Percentiles rank a stretch among this genome's conserved stretches.
Evolutionary conservation across 2,329 filamentous ascomycete species (phyloP).

Genomic region (Aureobasidium melanogenum): DNA sequence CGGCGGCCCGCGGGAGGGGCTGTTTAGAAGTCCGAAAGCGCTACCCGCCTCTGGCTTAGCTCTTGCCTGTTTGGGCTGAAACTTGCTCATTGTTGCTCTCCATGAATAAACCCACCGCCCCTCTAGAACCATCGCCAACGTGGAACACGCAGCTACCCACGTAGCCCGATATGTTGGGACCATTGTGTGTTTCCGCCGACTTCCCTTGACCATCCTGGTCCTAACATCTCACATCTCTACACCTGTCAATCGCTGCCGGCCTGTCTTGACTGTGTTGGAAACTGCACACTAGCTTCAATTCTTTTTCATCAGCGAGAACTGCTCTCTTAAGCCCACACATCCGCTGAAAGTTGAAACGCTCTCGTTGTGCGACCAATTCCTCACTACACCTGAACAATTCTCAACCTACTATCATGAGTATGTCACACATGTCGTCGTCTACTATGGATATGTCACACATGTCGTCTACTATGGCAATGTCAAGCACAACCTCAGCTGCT

Average conservation of each 20-base stretch:
- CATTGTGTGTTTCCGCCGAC: not conserved
- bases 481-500: slow-evolving; percentile 3
- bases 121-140: not conserved
- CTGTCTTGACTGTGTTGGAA: not conserved
- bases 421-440: slow-evolving; percentile 5
- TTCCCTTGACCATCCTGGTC: not conserved
- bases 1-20: not conserved
- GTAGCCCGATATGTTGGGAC: not conserved
- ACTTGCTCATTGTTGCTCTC: not conserved
- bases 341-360: not conserved
- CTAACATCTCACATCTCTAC: not conserved
- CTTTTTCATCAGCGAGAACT: not conserved
- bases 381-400: not conserved
- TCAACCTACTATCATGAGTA: slow-evolving; percentile 7
- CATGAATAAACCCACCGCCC: not conserved
- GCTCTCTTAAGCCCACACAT: not conserved
- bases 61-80: not conserved
- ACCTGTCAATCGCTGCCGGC: not conserved
- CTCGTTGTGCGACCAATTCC: not conserved
- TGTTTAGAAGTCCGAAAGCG: not conserved
- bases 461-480: slow-evolving; percentile 5
- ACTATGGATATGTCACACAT: not conserved
- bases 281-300: not conserved
- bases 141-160: not conserved
- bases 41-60: not conserved